Evolutionary conservation across 2,329 filamentous ascomycete genomes (phyloP), one percentile per base, ranked within the genome.

Genomic region (Fulvia fulva): DNA sequence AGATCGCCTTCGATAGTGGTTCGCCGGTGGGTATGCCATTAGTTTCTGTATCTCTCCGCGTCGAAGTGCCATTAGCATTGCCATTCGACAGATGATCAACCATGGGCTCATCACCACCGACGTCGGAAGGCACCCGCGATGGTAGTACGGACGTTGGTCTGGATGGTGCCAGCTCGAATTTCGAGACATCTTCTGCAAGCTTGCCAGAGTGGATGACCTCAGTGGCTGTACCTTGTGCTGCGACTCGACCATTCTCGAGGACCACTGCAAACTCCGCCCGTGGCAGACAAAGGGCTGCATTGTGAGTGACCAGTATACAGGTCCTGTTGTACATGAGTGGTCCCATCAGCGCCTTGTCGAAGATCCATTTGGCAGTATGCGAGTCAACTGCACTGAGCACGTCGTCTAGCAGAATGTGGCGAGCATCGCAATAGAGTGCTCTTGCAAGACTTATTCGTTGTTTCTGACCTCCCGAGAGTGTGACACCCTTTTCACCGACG

Each of bases 331-430:
- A 78, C 94, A 99, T 97, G 53, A 99, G 77, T 5, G 90, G 89
- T 1, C 94, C 94, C 67, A 87, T 87, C 63, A 99, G 87, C 59
- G 92, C 96, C 74, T 96, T 89, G 71, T 88, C 89, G 76, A 97
- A 97, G 65, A 99, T 97, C 87, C 95, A 97, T 73, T 97, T 95
- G 1, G 92, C 92, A 0, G 94, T 97, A 68, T 99, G 94, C 3
- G 94, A 95, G 73, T 99, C 94, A 32, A 99, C 94, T 26, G 94
- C 94, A 70, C 92, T 97, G 45, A 99, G 81, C 63, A 95, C 96
- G 73, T 99, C 94, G 70, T 99, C 94, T 51, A 99, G 81, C 11
- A 99, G 82, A 16, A 99, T 77, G 73, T 97, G 93, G 54, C 87
- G 88, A 5, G 92, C 95, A 74, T 91, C 93, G 64, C 91, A 96